Evolutionary conservation across 805 yeast species (phyloP), one percentile per base, ranked within the genome.

Genomic region (Kazachstania bromeliacearum): DNA sequence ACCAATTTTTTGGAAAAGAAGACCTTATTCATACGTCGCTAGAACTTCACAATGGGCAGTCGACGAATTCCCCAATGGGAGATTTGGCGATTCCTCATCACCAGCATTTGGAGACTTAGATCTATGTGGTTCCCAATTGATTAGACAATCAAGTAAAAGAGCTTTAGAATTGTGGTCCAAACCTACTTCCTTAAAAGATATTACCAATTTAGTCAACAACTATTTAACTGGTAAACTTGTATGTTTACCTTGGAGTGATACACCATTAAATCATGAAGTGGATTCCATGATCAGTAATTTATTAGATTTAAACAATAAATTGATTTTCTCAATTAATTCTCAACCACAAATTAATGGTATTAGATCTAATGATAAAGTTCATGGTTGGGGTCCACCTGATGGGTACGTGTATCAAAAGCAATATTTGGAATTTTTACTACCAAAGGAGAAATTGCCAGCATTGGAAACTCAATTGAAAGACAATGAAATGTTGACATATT

Each of bases 11-110:
- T 89, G 97, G 97, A 82, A 85, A 57, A 82, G 85, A 59, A 76
- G 96, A 66, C 88, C 88, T 51, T 82, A 81, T 59, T 78, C 94
- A 12, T 89, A 89, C 57, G 77, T 85, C 42, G 73, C 85, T 33
- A 73, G 97, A 59, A 89, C 96, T 7, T 76, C 92, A 18, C 79
- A 81, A 39, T 92, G 98, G 59, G 49, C 57, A 2, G 55, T 43
- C 87, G 98, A 92, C 63, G 98, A 92, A 60, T 92, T 89, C 55
- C 98, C 98, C 35, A 92, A 89, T 60, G 98, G 98, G 42, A 72
- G 98, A 64, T 92, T 96, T 88, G 98, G 98, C 51, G 96, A 92
- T 58, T 84, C 96, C 3, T 70, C 95, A 41, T 92, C 97, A 29
- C 98, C 98, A 4, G 97, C 97, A 2, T 88, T 82, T 62, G 95